Conservation (phyloP, 1,139 yeast genomes). For the Nakaseomyces kungkrabaensis region DNA sequence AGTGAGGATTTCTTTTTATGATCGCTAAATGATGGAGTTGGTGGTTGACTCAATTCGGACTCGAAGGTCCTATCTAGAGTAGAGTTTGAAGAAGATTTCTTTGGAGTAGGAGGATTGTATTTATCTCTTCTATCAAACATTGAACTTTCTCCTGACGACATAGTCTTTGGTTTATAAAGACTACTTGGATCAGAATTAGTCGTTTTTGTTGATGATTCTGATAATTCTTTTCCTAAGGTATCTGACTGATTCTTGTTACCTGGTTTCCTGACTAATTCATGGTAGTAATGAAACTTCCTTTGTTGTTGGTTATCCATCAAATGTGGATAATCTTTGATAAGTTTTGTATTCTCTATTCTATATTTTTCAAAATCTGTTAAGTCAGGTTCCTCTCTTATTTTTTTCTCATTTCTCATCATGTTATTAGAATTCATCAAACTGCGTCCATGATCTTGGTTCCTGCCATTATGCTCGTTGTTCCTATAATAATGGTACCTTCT, state of each 20-base stretch:
- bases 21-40: slow-evolving; percentile 11
- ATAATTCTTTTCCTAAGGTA: background rate
- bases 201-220: background rate
- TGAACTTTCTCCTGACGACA: background rate
- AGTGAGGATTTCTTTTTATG: slow-evolving; percentile 27
- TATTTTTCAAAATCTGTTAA: slow-evolving; percentile 3
- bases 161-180: background rate
- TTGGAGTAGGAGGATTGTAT: background rate
- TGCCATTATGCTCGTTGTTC: background rate
- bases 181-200: background rate
- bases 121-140: background rate
- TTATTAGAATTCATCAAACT: background rate
- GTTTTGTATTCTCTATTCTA: slow-evolving; percentile 3
- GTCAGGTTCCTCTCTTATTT: background rate
- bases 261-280: background rate
- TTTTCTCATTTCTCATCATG: background rate
- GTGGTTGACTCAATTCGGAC: slow-evolving; percentile 5
- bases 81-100: background rate
- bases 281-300: slow-evolving; percentile 1
- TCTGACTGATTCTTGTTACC: background rate
- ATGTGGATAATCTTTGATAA: background rate
- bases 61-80: background rate
- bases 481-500: slow-evolving; percentile 1
- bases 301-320: background rate
- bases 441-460: background rate